Evolutionary conservation across 176 grass and related monocot genomes (phyloP), one percentile per base, ranked within the genome.

Genomic region (Eleusine coracana): DNA sequence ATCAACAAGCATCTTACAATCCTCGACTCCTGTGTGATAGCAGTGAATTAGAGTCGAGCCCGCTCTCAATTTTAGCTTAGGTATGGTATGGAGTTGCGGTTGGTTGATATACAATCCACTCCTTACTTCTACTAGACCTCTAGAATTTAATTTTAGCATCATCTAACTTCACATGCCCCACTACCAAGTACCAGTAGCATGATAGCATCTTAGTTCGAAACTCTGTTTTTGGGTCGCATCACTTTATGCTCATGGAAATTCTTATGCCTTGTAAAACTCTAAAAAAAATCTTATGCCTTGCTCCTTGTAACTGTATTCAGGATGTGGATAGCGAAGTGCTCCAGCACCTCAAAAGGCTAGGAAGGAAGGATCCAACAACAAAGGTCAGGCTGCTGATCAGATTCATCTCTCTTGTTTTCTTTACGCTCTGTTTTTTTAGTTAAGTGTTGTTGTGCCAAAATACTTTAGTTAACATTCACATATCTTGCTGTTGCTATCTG

Each of bases 361-460:
- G 88, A 65, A 88, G 96, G 36, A 98, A 98, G 73, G 96, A 98
- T 87, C 87, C 90, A 31, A 98, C 92, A 74, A 93, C 92, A 85
- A 98, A 98, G 90, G 96, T 91, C 84, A 87, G 49, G 55, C 51
- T 62, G 51, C 74, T 48, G 66, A n/a, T 21, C 78, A 61, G 23
- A 83, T 61, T 74, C 34, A 42, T 71, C 45, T n/a, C n/a, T n/a
- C n/a, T n/a, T n/a, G n/a, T n/a, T n/a, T n/a, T n/a, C n/a, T n/a
- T 45, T 1, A 3, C 5, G 58, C 10, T 10, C 11, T 18, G 7
- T 44, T 59, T 71, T 21, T 48, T 76, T 73, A 18, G 15, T 52
- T 16, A 5, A 49, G 12, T 58, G 4, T 21, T 51, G 13, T 58
- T 77, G 34, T 38, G 13, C 9, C 49, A 67, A 42, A 34, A 23